These are phyloP conservation scores for Euphorbia celastroides DNA, from an alignment of 441 rosid species.

Conservation along the genomic window DNA sequence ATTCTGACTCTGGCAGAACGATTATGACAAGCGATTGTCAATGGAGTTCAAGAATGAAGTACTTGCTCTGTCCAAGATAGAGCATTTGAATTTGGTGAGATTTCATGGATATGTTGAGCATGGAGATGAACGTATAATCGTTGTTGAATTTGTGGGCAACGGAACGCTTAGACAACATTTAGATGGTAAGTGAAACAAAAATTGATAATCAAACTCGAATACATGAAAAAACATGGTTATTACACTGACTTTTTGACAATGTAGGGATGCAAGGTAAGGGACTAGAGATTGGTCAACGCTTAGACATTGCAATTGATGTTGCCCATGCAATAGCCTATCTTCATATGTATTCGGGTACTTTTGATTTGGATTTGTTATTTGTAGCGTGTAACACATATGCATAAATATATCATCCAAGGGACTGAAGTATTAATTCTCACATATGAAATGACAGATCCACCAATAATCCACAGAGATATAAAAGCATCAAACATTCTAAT, in stretches of 20 bases:
- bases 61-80: constrained; percentile 74
- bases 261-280: constrained; percentile 51
- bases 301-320: constrained; percentile 83
- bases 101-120: constrained; percentile 66
- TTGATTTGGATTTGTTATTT: too few species aligned
- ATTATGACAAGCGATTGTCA: constrained; percentile 34
- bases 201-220: background rate
- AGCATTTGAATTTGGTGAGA: constrained; percentile 78
- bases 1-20: constrained; percentile 36
- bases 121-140: constrained; percentile 56
- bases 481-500: constrained; percentile 67
- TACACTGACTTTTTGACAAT: constrained; percentile 8
- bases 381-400: too few species aligned
- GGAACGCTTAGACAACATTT: constrained; percentile 80
- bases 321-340: constrained; percentile 88
- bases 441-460: constrained; percentile 65
- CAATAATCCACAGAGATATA: constrained; percentile 85
- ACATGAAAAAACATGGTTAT: background rate
- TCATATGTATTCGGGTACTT: constrained; percentile 70
- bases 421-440: too few species aligned
- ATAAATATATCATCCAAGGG: too few species aligned
- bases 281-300: constrained; percentile 68
- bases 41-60: constrained; percentile 77
- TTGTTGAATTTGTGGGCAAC: constrained; percentile 64
- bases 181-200: constrained; percentile 50